These are phyloP conservation scores for Orychophragmus violaceus DNA, from an alignment of 345 rosid genomes.

Conservation along the genomic window DNA sequence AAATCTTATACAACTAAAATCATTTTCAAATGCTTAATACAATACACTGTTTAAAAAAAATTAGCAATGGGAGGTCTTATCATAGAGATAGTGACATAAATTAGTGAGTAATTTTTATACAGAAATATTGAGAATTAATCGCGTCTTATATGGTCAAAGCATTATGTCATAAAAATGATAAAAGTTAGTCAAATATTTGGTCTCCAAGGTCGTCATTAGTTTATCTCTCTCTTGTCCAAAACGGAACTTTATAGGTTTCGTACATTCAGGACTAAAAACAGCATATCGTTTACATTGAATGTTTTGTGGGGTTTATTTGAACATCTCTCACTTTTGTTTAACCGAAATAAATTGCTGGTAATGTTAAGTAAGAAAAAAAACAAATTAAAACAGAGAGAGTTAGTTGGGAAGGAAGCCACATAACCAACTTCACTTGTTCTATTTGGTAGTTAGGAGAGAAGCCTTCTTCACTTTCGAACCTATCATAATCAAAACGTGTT, in stretches of 20 bases:
- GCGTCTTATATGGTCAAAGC: neutral
- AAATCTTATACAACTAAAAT: no score
- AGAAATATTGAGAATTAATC: neutral
- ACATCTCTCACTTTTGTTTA: neutral
- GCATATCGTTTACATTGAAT: neutral
- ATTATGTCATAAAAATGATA: neutral
- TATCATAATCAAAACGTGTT: constrained; percentile 7
- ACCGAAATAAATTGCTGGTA: constrained; percentile 17
- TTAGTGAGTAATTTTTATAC: neutral
- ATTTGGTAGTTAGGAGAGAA: constrained; percentile 28
- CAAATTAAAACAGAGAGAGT: neutral
- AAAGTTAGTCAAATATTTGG: constrained; percentile 14
- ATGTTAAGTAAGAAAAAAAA: constrained; percentile 27
- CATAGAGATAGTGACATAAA: neutral
- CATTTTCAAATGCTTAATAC: no score
- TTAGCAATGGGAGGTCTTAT: neutral
- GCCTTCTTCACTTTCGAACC: constrained; percentile 24
- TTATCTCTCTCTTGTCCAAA: constrained; percentile 13
- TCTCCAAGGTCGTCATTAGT: constrained; percentile 13
- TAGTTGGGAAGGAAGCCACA: constrained; percentile 23
- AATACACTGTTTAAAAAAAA: no score
- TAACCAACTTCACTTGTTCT: constrained; percentile 22
- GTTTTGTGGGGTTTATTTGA: neutral
- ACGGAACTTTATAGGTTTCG: constrained; percentile 22
- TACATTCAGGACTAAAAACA: constrained; percentile 20